A percentile compares a stretch with the other conserved stretches of the same genome.
phyloP scores from a whole-genome alignment of 805 yeast species.

The Candida pseudoglaebosa region DNA sequence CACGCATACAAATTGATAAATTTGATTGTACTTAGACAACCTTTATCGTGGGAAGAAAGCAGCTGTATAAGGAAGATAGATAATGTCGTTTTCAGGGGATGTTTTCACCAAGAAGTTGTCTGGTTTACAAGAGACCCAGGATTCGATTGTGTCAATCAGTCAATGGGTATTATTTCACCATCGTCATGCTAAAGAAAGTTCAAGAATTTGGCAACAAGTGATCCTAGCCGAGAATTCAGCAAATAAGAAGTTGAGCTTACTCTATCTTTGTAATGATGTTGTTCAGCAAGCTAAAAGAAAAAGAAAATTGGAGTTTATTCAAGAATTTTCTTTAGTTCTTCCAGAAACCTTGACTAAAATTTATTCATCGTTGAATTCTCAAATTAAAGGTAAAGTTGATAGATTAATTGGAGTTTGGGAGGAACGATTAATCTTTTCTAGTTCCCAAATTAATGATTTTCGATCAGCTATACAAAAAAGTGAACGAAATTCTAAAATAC shows the following conservation, averaged over 20 bases:
- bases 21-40: too few relatives aligned
- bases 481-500: conserved; percentile 11
- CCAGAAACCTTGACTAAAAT: conserved; percentile 37
- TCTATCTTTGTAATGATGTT: conserved; percentile 77
- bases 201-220: conserved; percentile 34
- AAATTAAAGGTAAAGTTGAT: conserved; percentile 44
- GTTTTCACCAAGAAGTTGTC: conserved; percentile 32
- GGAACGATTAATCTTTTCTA: conserved; percentile 45
- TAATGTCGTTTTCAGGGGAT: conserved; percentile 38
- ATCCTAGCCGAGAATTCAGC: conserved; percentile 12
- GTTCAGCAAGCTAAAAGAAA: conserved; percentile 73
- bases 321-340: conserved; percentile 51
- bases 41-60: not conserved
- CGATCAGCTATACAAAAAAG: conserved; percentile 14
- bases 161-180: conserved; percentile 47
- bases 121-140: conserved; percentile 42
- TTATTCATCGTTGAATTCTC: conserved; percentile 24
- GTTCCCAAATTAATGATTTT: conserved; percentile 19
- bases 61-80: not conserved
- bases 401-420: conserved; percentile 57
- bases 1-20: not conserved
- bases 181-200: conserved; percentile 32
- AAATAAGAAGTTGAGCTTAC: conserved; percentile 48
- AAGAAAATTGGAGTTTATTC: conserved; percentile 53
- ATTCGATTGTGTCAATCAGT: conserved; percentile 41